Percentiles rank a stretch among this genome's conserved stretches.
Conservation (phyloP, 257 asterid species). For the Plantago major region DNA sequence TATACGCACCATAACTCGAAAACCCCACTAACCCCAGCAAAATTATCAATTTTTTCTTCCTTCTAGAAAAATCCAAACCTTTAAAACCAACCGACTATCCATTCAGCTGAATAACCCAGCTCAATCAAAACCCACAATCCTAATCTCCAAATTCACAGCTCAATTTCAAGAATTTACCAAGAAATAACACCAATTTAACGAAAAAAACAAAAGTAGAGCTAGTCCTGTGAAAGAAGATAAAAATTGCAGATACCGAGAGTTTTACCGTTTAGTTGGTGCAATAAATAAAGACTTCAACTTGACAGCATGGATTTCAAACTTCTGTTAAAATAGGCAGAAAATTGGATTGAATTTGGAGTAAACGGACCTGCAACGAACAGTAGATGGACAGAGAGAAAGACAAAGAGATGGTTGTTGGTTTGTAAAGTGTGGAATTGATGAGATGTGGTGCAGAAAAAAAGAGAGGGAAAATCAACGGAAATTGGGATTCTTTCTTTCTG, state of each 20-base stretch:
- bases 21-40: slow-evolving; percentile 61
- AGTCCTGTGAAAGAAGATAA: slow-evolving; percentile 22
- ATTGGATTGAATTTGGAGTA: slow-evolving; percentile 11
- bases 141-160: slow-evolving; percentile 10
- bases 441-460: slow-evolving; percentile 19
- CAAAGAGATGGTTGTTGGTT: slow-evolving; percentile 12
- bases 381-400: slow-evolving; percentile 8
- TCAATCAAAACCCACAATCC: slow-evolving; percentile 13
- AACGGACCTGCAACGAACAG: slow-evolving; percentile 29
- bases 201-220: too few species aligned
- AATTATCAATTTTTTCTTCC: slow-evolving; percentile 74
- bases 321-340: too few species aligned
- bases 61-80: slow-evolving; percentile 45
- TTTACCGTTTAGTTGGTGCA: slow-evolving; percentile 18
- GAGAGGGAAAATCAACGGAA: slow-evolving; percentile 21
- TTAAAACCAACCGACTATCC: slow-evolving; percentile 56
- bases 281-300: slow-evolving; percentile 21
- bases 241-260: slow-evolving; percentile 33
- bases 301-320: slow-evolving; percentile 8
- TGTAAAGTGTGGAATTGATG: background rate
- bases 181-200: too few species aligned
- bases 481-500: background rate
- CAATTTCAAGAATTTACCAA: too few species aligned
- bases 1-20: slow-evolving; percentile 76
- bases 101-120: slow-evolving; percentile 25